phyloP scores from a whole-genome alignment of 2,329 filamentous ascomycete genomes.

The Xylaria sp. region DNA sequence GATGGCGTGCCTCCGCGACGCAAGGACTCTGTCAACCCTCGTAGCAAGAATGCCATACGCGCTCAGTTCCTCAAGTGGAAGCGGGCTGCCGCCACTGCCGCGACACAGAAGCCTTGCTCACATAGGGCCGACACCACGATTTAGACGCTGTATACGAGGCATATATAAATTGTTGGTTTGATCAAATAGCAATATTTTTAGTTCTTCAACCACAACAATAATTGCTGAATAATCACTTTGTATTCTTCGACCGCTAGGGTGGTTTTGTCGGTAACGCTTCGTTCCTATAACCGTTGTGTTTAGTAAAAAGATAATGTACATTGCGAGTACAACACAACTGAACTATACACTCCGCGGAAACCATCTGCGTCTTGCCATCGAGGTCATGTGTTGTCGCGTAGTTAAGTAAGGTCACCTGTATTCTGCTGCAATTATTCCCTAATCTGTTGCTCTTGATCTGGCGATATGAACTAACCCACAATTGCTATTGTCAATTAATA shows the following conservation, averaged over 20 bases:
- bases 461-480: neutral
- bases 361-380: neutral
- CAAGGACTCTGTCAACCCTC: conserved; percentile 29
- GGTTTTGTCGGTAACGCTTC: neutral
- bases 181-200: neutral
- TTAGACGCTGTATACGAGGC: conserved; percentile 10
- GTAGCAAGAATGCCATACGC: conserved; percentile 26
- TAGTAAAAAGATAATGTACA: neutral
- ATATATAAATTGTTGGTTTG: neutral
- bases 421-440: neutral
- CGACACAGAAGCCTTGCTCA: conserved; percentile 39
- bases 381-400: neutral
- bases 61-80: conserved; percentile 39
- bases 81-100: conserved; percentile 32
- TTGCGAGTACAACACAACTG: neutral
- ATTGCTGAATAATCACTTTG: neutral
- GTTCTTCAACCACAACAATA: neutral
- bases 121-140: conserved; percentile 32
- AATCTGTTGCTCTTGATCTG: neutral
- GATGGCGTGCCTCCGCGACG: conserved; percentile 38
- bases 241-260: no score
- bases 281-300: neutral
- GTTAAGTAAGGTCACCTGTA: neutral
- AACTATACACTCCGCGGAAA: neutral
- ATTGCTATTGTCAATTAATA: neutral